Percentiles rank a stretch among this genome's conserved stretches.
Evolutionary conservation across 176 grass and related monocot genomes (phyloP).

Genomic region (Triticum timopheevii): DNA sequence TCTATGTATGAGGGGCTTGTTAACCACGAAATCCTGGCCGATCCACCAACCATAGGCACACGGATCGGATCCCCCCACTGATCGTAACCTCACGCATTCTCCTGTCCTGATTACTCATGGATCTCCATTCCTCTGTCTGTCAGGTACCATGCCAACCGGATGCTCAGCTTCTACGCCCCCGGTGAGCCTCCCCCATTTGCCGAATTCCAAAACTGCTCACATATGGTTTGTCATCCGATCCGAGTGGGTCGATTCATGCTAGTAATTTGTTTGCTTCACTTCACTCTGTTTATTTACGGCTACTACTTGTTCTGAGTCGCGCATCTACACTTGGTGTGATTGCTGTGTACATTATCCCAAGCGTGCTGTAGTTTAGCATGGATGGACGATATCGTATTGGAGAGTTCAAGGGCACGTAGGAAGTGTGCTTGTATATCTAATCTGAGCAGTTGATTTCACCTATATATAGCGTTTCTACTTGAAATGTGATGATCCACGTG

Average conservation of each 20-base stretch:
- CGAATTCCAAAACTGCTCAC: too few relatives aligned
- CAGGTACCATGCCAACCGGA: slow-evolving; percentile 97
- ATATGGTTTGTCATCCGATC: too few relatives aligned
- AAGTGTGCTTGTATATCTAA: neutral
- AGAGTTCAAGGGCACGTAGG: neutral
- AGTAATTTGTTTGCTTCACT: too few relatives aligned
- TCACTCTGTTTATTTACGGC: neutral
- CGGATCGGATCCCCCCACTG: slow-evolving; percentile 14
- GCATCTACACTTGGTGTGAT: neutral
- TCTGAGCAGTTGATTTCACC: neutral
- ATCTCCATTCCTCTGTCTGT: neutral
- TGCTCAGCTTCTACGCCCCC: slow-evolving; percentile 99
- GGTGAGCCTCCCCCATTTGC: slow-evolving; percentile 38
- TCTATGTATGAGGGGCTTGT: neutral
- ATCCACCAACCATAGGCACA: neutral
- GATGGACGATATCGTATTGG: neutral
- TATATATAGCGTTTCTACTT: neutral
- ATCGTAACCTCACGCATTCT: neutral
- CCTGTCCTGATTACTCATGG: neutral
- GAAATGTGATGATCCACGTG: neutral
- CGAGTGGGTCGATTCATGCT: too few relatives aligned
- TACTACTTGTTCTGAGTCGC: neutral
- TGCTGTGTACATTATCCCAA: too few relatives aligned
- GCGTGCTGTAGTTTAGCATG: too few relatives aligned
- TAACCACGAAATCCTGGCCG: neutral